A percentile compares a stretch with the other conserved stretches of the same genome.
These are phyloP conservation scores for Boletus pseudopeckii DNA, from an alignment of 768 basidiomycete species.

Conservation along the genomic window DNA sequence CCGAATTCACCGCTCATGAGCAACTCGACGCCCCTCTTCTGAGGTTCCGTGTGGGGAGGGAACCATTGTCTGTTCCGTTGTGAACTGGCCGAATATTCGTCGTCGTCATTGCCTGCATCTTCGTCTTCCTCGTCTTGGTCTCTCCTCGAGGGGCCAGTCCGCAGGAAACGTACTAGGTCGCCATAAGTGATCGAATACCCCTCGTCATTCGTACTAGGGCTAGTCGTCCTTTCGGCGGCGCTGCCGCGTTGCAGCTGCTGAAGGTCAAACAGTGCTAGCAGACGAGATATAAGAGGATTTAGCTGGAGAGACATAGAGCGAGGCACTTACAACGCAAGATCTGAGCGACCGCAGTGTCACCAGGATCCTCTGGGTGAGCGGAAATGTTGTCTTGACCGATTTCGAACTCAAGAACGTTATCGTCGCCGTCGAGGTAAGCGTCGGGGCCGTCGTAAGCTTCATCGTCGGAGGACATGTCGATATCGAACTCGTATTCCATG, in stretches of 20 bases:
- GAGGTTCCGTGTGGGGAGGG: conserved; percentile 50
- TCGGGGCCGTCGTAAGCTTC: conserved; percentile 35
- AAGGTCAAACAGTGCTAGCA: conserved; percentile 28
- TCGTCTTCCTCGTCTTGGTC: conserved; percentile 42
- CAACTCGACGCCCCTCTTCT: conserved; percentile 59
- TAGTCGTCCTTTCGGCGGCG: conserved; percentile 7
- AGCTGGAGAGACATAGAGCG: not conserved
- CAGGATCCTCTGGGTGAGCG: not conserved
- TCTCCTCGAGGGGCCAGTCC: conserved; percentile 7
- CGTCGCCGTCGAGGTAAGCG: conserved; percentile 33
- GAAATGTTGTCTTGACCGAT: conserved; percentile 22
- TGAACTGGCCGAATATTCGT: conserved; percentile 22
- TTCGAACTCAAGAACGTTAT: conserved; percentile 35
- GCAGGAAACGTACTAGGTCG: conserved; percentile 24
- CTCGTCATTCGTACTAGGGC: not conserved
- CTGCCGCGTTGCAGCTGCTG: conserved; percentile 20
- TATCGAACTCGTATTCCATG: conserved; percentile 24
- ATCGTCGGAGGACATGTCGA: conserved; percentile 22
- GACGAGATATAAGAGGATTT: conserved; percentile 3
- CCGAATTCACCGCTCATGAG: conserved; percentile 82
- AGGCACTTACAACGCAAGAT: conserved; percentile 30
- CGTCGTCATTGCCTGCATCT: conserved; percentile 38
- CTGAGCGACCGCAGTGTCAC: conserved; percentile 19
- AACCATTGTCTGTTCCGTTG: conserved; percentile 34
- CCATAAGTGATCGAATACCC: conserved; percentile 20